Conservation (phyloP, 2,329 filamentous ascomycete species). For the Periconia sp. region DNA sequence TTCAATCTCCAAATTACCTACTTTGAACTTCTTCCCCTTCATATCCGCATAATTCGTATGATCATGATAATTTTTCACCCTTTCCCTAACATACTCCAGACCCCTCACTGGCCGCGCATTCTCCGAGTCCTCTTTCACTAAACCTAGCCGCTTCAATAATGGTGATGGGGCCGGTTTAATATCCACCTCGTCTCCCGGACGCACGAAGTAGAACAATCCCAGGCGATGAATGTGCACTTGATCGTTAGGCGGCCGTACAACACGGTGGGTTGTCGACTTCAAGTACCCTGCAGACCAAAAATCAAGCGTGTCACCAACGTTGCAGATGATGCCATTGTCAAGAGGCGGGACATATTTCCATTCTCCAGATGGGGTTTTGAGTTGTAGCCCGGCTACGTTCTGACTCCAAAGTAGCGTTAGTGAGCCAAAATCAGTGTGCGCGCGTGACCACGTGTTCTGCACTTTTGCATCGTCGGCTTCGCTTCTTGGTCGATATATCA, state of each 20-base stretch:
- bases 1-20: constrained; percentile 50
- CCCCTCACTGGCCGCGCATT: constrained; percentile 42
- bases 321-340: constrained; percentile 57
- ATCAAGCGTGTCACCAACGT: constrained; percentile 53
- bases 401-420: constrained; percentile 56
- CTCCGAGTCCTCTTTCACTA: constrained; percentile 25
- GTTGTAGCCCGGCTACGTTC: constrained; percentile 55
- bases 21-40: constrained; percentile 48
- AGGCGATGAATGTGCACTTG: constrained; percentile 45
- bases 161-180: constrained; percentile 46
- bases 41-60: constrained; percentile 48
- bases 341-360: constrained; percentile 57
- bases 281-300: constrained; percentile 52
- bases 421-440: constrained; percentile 57
- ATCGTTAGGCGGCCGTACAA: constrained; percentile 54
- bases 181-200: constrained; percentile 45
- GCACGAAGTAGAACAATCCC: constrained; percentile 50
- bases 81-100: constrained; percentile 49
- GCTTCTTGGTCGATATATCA: constrained; percentile 51
- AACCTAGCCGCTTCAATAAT: constrained; percentile 37
- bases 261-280: constrained; percentile 59
- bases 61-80: constrained; percentile 51
- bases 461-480: constrained; percentile 42
- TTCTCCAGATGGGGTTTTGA: constrained; percentile 51
- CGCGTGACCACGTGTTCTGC: constrained; percentile 53